Percentiles rank a stretch among this genome's conserved stretches.
Evolutionary conservation across 106 monocot genomes (phyloP).

Genomic region (Alisma plantagoaquatica): DNA sequence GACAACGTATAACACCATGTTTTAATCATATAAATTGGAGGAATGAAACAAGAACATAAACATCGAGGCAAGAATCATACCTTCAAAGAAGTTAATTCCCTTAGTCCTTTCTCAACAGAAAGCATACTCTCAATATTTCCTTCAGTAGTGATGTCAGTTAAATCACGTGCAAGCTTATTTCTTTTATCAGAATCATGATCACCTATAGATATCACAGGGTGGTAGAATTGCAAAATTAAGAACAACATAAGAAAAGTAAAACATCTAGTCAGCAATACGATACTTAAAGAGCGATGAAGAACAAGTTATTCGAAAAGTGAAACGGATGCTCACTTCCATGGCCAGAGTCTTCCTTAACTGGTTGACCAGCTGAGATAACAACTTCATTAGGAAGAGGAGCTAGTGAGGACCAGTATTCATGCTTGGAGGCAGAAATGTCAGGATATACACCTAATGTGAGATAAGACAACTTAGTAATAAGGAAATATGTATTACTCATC

Average conservation of each 20-base stretch:
- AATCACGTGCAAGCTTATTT: constrained; percentile 43
- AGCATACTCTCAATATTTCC: constrained; percentile 97
- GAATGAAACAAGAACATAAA: too few species aligned
- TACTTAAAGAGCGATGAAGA: too few species aligned
- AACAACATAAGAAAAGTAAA: too few species aligned
- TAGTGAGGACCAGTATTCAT: constrained; percentile 88
- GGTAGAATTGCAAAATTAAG: too few species aligned
- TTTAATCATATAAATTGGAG: too few species aligned
- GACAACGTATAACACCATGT: too few species aligned
- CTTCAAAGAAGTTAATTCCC: constrained; percentile 80
- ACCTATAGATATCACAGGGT: too few species aligned
- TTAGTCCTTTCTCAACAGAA: constrained; percentile 85
- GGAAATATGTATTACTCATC: too few species aligned
- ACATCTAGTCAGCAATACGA: too few species aligned
- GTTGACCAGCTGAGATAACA: constrained; percentile 85
- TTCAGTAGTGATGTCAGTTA: constrained; percentile 82
- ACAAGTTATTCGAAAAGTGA: too few species aligned
- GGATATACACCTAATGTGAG: constrained; percentile 65
- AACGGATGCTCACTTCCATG: constrained; percentile 45
- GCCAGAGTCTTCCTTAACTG: constrained; percentile 60
- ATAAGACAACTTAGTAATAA: too few species aligned
- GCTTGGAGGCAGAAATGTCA: constrained; percentile 63
- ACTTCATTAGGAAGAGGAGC: constrained; percentile 90
- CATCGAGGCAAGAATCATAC: too few species aligned
- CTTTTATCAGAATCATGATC: constrained; percentile 41